These are phyloP conservation scores for Cyphellophora attinorum DNA, from an alignment of 2,329 filamentous ascomycete genomes.

Conservation along the genomic window DNA sequence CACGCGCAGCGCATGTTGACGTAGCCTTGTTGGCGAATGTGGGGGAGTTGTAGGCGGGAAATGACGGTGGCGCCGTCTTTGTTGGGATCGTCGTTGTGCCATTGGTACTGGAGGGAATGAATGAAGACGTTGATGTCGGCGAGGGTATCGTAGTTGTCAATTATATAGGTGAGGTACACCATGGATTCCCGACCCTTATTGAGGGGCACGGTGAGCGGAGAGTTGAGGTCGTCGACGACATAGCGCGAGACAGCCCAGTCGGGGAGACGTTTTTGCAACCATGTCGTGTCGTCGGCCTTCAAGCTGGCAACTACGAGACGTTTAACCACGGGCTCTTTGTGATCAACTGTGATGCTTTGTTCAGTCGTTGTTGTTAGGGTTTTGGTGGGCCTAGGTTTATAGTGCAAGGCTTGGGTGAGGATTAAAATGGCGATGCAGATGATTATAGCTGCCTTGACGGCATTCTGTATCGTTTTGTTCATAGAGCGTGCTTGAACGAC, in stretches of 20 bases:
- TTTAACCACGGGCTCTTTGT: neutral
- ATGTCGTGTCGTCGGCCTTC: constrained; percentile 23
- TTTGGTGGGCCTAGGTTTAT: neutral
- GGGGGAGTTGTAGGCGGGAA: constrained; percentile 38
- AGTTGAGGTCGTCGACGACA: constrained; percentile 40
- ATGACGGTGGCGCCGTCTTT: constrained; percentile 39
- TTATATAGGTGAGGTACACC: constrained; percentile 52
- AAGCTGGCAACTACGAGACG: constrained; percentile 35
- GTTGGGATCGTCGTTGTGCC: constrained; percentile 25
- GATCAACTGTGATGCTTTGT: too few relatives aligned
- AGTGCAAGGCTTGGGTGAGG: neutral
- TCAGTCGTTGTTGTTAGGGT: neutral
- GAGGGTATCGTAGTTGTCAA: constrained; percentile 42
- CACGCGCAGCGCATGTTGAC: constrained; percentile 51
- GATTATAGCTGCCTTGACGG: neutral
- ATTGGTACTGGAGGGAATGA: constrained; percentile 33
- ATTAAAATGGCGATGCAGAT: neutral
- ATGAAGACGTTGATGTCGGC: constrained; percentile 32
- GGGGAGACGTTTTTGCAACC: constrained; percentile 39
- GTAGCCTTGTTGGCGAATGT: constrained; percentile 44
- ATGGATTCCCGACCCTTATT: constrained; percentile 55
- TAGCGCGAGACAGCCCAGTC: constrained; percentile 39
- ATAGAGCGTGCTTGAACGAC: too few relatives aligned
- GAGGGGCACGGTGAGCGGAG: constrained; percentile 40
- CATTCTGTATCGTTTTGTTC: neutral